A percentile compares a stretch with the other conserved stretches of the same genome.
Evolutionary conservation across 2,329 filamentous ascomycete genomes (phyloP).

Genomic region (Xylaria sp.): DNA sequence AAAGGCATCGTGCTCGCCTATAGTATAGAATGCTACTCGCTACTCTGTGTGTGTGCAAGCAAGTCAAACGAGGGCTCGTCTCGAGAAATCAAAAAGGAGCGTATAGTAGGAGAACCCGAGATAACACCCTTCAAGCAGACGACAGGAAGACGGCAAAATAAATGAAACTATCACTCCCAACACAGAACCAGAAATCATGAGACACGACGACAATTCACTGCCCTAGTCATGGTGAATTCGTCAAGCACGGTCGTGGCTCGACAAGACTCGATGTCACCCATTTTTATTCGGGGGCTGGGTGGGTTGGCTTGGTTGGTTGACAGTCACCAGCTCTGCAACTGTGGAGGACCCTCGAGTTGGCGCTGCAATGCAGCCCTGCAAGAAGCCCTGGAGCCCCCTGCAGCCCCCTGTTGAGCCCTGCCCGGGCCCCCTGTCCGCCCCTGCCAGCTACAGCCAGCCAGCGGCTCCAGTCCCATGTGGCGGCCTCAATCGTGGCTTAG

Average conservation of each 20-base stretch:
- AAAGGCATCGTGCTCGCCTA: conserved; percentile 58
- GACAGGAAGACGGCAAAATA: neutral
- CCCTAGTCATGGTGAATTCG: conserved; percentile 8
- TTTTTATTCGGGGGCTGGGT: conserved; percentile 15
- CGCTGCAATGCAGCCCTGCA: too few species aligned
- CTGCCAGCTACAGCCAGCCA: neutral
- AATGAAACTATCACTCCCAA: neutral
- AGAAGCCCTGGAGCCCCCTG: neutral
- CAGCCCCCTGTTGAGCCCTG: neutral
- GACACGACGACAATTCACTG: conserved; percentile 14
- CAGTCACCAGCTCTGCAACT: neutral
- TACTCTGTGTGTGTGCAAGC: neutral
- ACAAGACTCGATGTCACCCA: conserved; percentile 8
- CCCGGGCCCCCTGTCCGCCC: neutral
- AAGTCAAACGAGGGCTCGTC: conserved; percentile 11
- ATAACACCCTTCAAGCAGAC: neutral
- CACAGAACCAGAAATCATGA: neutral
- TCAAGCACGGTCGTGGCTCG: conserved; percentile 4
- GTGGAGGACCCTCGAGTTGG: neutral
- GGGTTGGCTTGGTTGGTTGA: conserved; percentile 20
- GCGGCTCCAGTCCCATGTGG: neutral
- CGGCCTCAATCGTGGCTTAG: neutral
- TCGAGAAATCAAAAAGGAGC: conserved; percentile 7
- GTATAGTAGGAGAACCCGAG: conserved; percentile 1
- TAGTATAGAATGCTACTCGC: neutral